Evolutionary conservation across 2,329 filamentous ascomycete species (phyloP), one percentile per base, ranked within the genome.

Genomic region (Cryphonectria parasitica): DNA sequence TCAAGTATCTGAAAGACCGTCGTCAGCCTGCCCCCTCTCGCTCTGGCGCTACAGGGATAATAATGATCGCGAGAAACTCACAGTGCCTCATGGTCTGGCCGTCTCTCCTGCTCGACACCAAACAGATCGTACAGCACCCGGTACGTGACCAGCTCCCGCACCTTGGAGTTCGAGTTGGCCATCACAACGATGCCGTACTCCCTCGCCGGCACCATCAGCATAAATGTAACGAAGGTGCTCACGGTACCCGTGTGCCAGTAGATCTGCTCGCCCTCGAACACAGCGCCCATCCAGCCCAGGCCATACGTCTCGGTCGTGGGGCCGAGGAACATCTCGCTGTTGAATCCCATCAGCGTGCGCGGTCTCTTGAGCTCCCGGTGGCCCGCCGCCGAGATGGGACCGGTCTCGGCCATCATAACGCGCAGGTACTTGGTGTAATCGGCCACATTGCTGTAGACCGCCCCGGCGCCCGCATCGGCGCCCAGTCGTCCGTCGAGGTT

Each of bases 381-480:
- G 1, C 77, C 77, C 0, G 69, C 71, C 28, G 73, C 74, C 1
- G 78, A 79, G 0, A 80, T 68, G 0, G 77, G 78, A 0, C 73
- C 75, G 0, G 73, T 71, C 65, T 77, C 78, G 3, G 72, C 60
- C 52, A 80, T 77, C 79, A 80, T 80, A 45, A 75, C 71, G 31
- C 75, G 76, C 25, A 80, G 75, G 61, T 78, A 80, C 62, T 75
- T 76, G 8, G 80, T 77, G 73, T 82, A 83, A 70, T 83, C 82
- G 0, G 75, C 45, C 6, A 83, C 80, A 36, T 77, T 81, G 0
- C 78, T 82, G 49, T 83, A 78, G 31, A 85, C 79, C 22, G 78
- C 79, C 0, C 85, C 85, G 0, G 84, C 83, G 0, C 83, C 85
- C 62, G 79, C 79, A 6, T 76, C 78, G 56, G 77, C 77, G 3